Percentiles rank a stretch among this genome's conserved stretches.
Conservation (phyloP, 2,329 filamentous ascomycete genomes). For the Hypoxylon sp. region DNA sequence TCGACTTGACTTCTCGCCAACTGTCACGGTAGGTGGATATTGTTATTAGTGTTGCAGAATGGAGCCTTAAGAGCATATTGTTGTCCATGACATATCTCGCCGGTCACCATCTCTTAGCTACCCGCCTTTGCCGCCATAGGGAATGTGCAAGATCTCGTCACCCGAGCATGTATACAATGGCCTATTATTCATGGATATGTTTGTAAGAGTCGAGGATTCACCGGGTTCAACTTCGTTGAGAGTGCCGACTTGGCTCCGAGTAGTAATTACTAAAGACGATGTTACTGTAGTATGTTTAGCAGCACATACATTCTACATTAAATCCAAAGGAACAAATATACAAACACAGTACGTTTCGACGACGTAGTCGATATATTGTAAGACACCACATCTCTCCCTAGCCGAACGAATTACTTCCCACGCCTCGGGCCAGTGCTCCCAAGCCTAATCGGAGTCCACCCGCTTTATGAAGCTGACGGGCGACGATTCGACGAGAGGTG, state of each 20-base stretch:
- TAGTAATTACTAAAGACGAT: constrained; percentile 13
- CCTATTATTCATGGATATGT: constrained; percentile 22
- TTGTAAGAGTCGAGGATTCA: constrained; percentile 14
- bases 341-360: constrained; percentile 5
- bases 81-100: constrained; percentile 22
- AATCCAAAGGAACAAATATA: constrained; percentile 1
- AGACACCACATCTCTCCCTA: constrained; percentile 3
- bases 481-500: constrained; percentile 22
- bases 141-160: constrained; percentile 42
- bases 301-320: constrained; percentile 17
- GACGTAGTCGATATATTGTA: not conserved
- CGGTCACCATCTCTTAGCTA: constrained; percentile 23
- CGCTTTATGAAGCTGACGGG: constrained; percentile 21
- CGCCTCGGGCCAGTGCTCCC: constrained; percentile 2
- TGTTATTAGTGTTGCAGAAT: constrained; percentile 19
- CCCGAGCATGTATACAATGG: constrained; percentile 31
- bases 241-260: constrained; percentile 18
- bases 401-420: not conserved
- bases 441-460: not conserved
- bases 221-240: constrained; percentile 5
- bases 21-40: constrained; percentile 16
- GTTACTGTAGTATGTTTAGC: constrained; percentile 9
- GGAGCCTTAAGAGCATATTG: constrained; percentile 19
- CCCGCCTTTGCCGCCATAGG: constrained; percentile 39
- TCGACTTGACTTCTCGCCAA: constrained; percentile 21